Percentiles rank a stretch among this genome's conserved stretches.
Evolutionary conservation across 805 yeast genomes (phyloP).

Genomic region (Saccharomycopsis sp.): DNA sequence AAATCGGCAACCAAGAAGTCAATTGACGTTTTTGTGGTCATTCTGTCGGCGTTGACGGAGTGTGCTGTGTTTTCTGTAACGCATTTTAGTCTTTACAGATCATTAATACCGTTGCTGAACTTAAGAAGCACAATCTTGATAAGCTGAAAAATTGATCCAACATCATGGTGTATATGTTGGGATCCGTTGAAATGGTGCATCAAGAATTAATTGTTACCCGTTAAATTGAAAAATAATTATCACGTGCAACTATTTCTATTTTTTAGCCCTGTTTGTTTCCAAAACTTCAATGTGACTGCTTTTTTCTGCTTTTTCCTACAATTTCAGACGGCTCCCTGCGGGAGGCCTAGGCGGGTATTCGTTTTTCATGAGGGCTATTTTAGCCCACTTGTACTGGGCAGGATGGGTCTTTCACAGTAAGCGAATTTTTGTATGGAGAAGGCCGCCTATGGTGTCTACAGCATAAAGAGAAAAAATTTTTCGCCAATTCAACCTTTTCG

Average conservation of each 20-base stretch:
- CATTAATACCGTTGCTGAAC: too few relatives aligned
- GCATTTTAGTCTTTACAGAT: too few relatives aligned
- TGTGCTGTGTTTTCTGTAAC: too few relatives aligned
- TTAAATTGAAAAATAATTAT: too few relatives aligned
- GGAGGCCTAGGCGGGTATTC: not conserved
- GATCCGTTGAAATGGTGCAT: not conserved
- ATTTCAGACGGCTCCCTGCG: too few relatives aligned
- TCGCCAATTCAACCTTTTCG: not conserved
- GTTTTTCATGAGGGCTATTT: not conserved
- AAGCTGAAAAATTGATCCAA: not conserved
- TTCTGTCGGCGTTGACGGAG: too few relatives aligned
- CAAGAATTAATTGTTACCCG: too few relatives aligned
- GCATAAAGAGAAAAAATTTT: not conserved
- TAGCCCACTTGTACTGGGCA: not conserved
- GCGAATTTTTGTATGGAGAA: not conserved
- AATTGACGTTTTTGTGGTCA: constrained; percentile 2
- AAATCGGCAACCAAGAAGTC: constrained; percentile 50
- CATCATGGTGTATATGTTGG: not conserved
- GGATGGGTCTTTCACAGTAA: not conserved
- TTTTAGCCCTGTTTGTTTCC: not conserved
- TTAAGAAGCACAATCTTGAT: too few relatives aligned
- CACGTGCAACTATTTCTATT: not conserved
- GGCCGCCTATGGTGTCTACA: not conserved
- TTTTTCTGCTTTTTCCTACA: not conserved
- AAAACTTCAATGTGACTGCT: not conserved